A percentile compares a stretch with the other conserved stretches of the same genome.
These are phyloP conservation scores for Straminergon stramineum DNA, from an alignment of 225 moss, liverwort and hornwort genomes.

Conservation along the genomic window DNA sequence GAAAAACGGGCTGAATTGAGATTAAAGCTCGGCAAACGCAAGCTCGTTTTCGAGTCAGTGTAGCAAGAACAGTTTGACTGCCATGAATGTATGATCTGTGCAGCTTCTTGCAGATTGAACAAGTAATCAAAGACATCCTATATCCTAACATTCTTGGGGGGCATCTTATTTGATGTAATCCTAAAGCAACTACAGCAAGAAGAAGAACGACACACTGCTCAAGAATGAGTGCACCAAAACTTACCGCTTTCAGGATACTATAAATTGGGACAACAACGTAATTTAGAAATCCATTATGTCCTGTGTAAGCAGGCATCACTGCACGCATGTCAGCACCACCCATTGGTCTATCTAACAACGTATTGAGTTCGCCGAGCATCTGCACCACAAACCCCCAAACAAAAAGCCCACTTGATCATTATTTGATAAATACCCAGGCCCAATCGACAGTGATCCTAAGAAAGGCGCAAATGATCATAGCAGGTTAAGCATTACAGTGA, in stretches of 20 bases:
- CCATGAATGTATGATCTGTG: background rate
- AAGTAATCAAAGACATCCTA: background rate
- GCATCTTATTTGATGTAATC: background rate
- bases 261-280: conserved; percentile 76
- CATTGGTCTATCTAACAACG: conserved; percentile 59
- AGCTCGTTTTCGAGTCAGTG: background rate
- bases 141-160: background rate
- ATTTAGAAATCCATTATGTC: conserved; percentile 65
- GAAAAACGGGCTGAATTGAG: conserved; percentile 18
- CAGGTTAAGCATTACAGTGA: background rate
- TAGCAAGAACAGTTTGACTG: background rate
- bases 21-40: background rate
- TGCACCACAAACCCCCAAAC: conserved; percentile 17
- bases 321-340: conserved; percentile 37
- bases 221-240: background rate
- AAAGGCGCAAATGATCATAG: background rate
- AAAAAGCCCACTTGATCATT: background rate
- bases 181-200: background rate
- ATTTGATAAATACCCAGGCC: background rate
- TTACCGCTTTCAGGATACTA: conserved; percentile 59
- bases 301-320: conserved; percentile 78
- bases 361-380: conserved; percentile 85
- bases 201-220: background rate
- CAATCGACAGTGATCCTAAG: background rate
- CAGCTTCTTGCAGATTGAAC: background rate